A percentile compares a stretch with the other conserved stretches of the same genome.
phyloP scores from a whole-genome alignment of 331 rosid species.

The Rhamnella rubrinervis region DNA sequence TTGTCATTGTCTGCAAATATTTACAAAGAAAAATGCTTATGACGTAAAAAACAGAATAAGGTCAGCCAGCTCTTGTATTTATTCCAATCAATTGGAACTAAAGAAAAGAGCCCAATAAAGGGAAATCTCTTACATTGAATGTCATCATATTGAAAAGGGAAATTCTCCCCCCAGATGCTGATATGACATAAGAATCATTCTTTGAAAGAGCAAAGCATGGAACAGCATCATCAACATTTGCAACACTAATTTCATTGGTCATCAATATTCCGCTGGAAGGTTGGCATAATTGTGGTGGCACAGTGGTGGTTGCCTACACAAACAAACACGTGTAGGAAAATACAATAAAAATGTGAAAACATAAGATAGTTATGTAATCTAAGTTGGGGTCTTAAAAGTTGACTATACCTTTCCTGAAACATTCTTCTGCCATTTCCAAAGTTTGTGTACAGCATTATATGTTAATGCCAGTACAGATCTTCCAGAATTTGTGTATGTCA shows the following conservation, averaged over 20 bases:
- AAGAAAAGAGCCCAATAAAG: neutral
- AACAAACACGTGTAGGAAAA: neutral
- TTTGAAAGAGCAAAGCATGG: slow-evolving; percentile 16
- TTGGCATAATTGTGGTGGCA: slow-evolving; percentile 14
- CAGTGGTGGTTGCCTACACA: slow-evolving; percentile 7
- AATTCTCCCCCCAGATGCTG: slow-evolving; percentile 12
- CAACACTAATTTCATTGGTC: slow-evolving; percentile 1
- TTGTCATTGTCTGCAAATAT: neutral
- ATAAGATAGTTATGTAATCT: neutral
- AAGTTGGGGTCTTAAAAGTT: neutral
- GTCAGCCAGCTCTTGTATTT: neutral
- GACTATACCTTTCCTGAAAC: slow-evolving; percentile 4
- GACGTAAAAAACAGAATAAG: neutral
- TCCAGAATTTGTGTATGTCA: slow-evolving; percentile 12
- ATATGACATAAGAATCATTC: neutral
- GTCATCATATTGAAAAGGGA: slow-evolving; percentile 7
- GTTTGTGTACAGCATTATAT: slow-evolving; percentile 2
- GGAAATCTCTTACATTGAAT: slow-evolving; percentile 1
- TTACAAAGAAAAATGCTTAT: neutral
- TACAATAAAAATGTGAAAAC: neutral
- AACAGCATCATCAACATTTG: neutral
- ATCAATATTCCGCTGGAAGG: slow-evolving; percentile 14
- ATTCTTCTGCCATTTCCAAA: slow-evolving; percentile 19
- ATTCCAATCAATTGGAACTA: neutral
- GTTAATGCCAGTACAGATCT: slow-evolving; percentile 9